Evolutionary conservation across 1,284 basidiomycete species (phyloP), one percentile per base, ranked within the genome.

Genomic region (Ceratobasidium sp.): DNA sequence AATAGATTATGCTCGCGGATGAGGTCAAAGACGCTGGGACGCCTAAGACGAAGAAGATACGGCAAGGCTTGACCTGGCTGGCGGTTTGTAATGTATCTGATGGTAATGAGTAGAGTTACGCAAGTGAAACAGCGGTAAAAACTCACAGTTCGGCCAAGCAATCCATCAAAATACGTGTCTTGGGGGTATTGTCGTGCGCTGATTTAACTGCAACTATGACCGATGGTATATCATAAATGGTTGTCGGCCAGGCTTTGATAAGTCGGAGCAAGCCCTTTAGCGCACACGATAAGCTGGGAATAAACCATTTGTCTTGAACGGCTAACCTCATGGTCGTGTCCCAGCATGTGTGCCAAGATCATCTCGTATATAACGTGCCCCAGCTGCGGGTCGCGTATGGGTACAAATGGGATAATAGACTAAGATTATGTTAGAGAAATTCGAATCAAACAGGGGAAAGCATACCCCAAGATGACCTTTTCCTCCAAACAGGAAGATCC

Each of bases 1-100:
- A 98, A 98, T 1, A 99, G 85, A 76, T 97, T 97, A 80, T 98
- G 86, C 72, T 98, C 94, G 52, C 92, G 86, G 75, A 99, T 98
- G 67, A 99, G 89, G 76, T 96, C 92, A 79, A 99, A 98, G 1
- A 98, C 96, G 76, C 94, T 91, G 1, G 94, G 89, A 60, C 92
- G 86, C 9, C 96, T 88, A 14, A 99, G 83, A 2, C 93, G 88
- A 10, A 99, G 85, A 81, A 92, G 94, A 82, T 90, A 98, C 0
- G 93, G 92, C 1, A 99, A 83, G 0, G 97, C 97, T 81, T 97
- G 96, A 28, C 93, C 95, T 0, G 94, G 94, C 82, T 98, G 96
- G 1, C 92, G 89, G 76, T 97, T 96, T 14, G 88, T 84, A 28
- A 91, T 89, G 80, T 94, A 95, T 45, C 92, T 93, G 14, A 34